phyloP scores from a whole-genome alignment of 1,284 basidiomycete species.

The Apiotrichum porosum region DNA sequence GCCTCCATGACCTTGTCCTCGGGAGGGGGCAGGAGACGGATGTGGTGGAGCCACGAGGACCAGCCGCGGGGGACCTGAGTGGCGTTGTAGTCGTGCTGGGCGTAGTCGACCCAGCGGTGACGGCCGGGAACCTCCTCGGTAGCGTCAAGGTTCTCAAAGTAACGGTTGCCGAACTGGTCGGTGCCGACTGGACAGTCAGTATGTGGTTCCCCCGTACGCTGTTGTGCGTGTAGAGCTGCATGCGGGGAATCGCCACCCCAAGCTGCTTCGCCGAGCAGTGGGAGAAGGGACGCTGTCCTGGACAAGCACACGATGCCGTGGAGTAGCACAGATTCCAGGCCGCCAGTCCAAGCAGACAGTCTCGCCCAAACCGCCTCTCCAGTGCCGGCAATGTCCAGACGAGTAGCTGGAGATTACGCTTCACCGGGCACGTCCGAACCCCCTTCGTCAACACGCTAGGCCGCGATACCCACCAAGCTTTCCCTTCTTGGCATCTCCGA shows the following conservation, averaged over 20 bases:
- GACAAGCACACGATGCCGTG: no score
- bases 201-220: slow-evolving; percentile 9
- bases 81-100: slow-evolving; percentile 81
- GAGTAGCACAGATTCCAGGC: no score
- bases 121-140: slow-evolving; percentile 83
- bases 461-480: slow-evolving; percentile 47
- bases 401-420: no score
- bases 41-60: slow-evolving; percentile 92
- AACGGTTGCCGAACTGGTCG: slow-evolving; percentile 88
- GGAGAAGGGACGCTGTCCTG: no score
- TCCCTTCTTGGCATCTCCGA: slow-evolving; percentile 85
- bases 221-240: not conserved
- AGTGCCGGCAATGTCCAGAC: no score
- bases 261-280: no score
- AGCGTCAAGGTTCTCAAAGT: slow-evolving; percentile 81
- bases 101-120: slow-evolving; percentile 88
- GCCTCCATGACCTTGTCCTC: slow-evolving; percentile 68
- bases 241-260: not conserved
- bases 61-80: slow-evolving; percentile 88
- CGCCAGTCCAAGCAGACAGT: not conserved
- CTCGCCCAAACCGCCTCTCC: no score
- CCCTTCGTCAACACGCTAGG: no score
- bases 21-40: slow-evolving; percentile 71
- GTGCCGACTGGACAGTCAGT: slow-evolving; percentile 64
- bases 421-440: no score